Conservation (phyloP, 169 alveolate species). For the Neospora caninum region DNA sequence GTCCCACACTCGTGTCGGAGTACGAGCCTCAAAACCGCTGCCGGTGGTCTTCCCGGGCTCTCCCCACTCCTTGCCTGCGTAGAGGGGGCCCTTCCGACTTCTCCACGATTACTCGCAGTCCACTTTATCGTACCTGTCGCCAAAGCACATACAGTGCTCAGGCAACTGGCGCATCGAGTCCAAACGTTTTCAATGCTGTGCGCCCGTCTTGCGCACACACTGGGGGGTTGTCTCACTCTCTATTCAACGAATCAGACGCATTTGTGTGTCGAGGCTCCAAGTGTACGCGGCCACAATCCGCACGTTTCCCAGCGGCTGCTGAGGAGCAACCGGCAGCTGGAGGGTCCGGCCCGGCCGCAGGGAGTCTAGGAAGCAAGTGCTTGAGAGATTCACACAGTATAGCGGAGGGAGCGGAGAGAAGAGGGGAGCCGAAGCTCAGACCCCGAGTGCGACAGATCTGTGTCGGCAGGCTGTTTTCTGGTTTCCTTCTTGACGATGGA, state of each 20-base stretch:
- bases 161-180: background rate
- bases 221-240: background rate
- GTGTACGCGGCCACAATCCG: no score
- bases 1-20: constrained; percentile 7
- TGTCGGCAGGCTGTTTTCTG: constrained; percentile 34
- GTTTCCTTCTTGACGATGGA: background rate
- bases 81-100: background rate
- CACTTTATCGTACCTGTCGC: background rate
- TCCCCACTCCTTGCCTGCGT: background rate
- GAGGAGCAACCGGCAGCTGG: background rate
- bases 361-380: background rate
- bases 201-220: background rate
- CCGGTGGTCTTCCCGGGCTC: background rate
- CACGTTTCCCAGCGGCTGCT: no score
- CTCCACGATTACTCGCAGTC: background rate
- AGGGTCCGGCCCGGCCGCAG: background rate
- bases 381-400: background rate
- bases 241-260: no score
- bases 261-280: no score
- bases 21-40: background rate
- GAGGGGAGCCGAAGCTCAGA: background rate
- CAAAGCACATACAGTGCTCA: no score
- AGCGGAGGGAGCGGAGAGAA: background rate
- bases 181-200: background rate
- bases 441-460: background rate